A percentile compares a stretch with the other conserved stretches of the same genome.
Conservation (phyloP, 2,329 filamentous ascomycete genomes). For the Aspergillus awamori region DNA sequence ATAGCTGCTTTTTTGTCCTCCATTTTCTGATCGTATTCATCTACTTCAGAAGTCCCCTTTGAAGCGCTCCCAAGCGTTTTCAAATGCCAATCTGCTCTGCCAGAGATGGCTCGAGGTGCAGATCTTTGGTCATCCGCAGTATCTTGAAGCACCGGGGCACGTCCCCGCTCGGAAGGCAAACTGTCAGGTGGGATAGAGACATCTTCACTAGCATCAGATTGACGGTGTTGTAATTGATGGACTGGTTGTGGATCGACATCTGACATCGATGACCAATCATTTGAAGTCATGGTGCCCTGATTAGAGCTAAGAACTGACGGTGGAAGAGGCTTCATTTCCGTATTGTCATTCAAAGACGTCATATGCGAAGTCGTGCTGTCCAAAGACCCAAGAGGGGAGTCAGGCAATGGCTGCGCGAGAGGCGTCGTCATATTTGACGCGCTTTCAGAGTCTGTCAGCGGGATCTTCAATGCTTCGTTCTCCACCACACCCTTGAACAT, state of each 20-base stretch:
- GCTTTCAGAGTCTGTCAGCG: constrained; percentile 48
- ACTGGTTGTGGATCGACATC: constrained; percentile 26
- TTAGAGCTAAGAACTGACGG: constrained; percentile 47
- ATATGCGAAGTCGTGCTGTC: constrained; percentile 33
- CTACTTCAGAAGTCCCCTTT: constrained; percentile 36
- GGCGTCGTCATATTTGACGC: constrained; percentile 61
- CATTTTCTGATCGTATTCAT: constrained; percentile 43
- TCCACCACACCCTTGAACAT: constrained; percentile 49
- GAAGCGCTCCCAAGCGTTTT: constrained; percentile 29
- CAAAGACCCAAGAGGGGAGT: constrained; percentile 40
- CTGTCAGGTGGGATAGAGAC: constrained; percentile 23
- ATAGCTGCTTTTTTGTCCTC: constrained; percentile 49
- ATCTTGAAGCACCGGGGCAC: constrained; percentile 26
- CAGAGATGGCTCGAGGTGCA: constrained; percentile 44
- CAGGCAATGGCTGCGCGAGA: constrained; percentile 53
- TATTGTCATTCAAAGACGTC: constrained; percentile 36
- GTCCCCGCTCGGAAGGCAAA: constrained; percentile 27
- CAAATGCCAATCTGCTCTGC: constrained; percentile 42
- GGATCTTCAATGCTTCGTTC: constrained; percentile 34
- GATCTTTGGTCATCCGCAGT: constrained; percentile 40
- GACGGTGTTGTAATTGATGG: constrained; percentile 25
- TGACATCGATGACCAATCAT: constrained; percentile 35
- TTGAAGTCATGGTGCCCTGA: constrained; percentile 30
- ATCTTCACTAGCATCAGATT: constrained; percentile 32
- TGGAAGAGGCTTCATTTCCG: constrained; percentile 46